Evolutionary conservation across 768 basidiomycete genomes (phyloP).

Genomic region (Boletus patriciae): DNA sequence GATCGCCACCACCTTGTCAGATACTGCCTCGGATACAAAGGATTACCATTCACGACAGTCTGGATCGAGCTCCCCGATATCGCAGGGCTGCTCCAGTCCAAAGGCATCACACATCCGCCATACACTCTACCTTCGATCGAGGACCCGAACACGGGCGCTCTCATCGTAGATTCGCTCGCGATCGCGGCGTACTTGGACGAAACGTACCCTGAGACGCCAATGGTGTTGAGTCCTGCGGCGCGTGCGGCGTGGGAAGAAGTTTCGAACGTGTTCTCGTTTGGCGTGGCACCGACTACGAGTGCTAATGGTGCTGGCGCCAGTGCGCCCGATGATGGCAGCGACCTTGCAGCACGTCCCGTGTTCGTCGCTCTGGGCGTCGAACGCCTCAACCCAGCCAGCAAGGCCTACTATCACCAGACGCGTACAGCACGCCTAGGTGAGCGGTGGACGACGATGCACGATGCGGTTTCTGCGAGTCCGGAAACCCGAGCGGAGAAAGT

Average conservation of each 20-base stretch:
- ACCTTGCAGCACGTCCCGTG: constrained; percentile 6
- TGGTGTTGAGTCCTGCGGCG: constrained; percentile 37
- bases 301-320: not conserved
- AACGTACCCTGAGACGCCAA: constrained; percentile 45
- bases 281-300: not conserved
- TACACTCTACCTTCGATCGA: constrained; percentile 52
- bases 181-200: constrained; percentile 55
- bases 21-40: constrained; percentile 18
- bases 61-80: constrained; percentile 46
- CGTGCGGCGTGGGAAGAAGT: constrained; percentile 36
- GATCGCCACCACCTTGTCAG: not conserved
- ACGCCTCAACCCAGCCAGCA: constrained; percentile 35
- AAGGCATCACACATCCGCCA: constrained; percentile 23
- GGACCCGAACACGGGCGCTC: constrained; percentile 42
- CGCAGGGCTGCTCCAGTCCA: constrained; percentile 27
- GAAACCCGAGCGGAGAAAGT: constrained; percentile 31
- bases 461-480: constrained; percentile 18
- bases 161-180: constrained; percentile 42
- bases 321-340: not conserved
- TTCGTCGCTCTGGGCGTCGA: constrained; percentile 26
- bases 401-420: constrained; percentile 41
- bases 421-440: constrained; percentile 35
- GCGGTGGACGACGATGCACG: constrained; percentile 36
- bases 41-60: constrained; percentile 12
- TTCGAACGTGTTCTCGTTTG: constrained; percentile 12